phyloP scores from a whole-genome alignment of 1,284 basidiomycete species.

The Trichosporon sp. region DNA sequence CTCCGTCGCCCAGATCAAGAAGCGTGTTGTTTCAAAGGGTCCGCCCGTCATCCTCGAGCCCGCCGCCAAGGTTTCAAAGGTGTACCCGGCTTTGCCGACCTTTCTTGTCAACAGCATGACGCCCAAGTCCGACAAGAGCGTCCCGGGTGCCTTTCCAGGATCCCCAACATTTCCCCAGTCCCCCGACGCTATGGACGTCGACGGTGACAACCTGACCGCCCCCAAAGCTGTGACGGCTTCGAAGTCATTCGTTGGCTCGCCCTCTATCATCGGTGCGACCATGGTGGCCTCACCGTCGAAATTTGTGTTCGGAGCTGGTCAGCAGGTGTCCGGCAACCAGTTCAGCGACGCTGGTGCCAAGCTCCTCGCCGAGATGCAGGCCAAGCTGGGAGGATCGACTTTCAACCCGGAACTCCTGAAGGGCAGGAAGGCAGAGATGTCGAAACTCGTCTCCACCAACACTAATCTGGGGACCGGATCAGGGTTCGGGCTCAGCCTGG shows the following conservation, averaged over 20 bases:
- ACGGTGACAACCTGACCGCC: constrained; percentile 21
- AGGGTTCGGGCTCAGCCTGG: constrained; percentile 39
- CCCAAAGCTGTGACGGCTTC: constrained; percentile 4
- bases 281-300: constrained; percentile 22
- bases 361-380: constrained; percentile 50
- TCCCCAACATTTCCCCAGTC: constrained; percentile 1
- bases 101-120: not conserved
- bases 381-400: constrained; percentile 39
- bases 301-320: constrained; percentile 41
- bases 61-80: constrained; percentile 8
- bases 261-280: constrained; percentile 12
- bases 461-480: constrained; percentile 36
- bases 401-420: constrained; percentile 49
- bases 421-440: constrained; percentile 47
- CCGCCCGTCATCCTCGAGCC: constrained; percentile 8
- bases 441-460: constrained; percentile 44
- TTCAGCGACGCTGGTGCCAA: constrained; percentile 46
- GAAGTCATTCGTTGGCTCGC: constrained; percentile 13
- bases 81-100: not conserved
- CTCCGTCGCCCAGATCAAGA: constrained; percentile 37
- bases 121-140: constrained; percentile 14
- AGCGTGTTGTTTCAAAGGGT: constrained; percentile 30
- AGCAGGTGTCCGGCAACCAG: constrained; percentile 37
- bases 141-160: constrained; percentile 35
- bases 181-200: constrained; percentile 15